These are phyloP conservation scores for Hansenula sp. DNA, from an alignment of 1,139 yeast species.

Conservation along the genomic window DNA sequence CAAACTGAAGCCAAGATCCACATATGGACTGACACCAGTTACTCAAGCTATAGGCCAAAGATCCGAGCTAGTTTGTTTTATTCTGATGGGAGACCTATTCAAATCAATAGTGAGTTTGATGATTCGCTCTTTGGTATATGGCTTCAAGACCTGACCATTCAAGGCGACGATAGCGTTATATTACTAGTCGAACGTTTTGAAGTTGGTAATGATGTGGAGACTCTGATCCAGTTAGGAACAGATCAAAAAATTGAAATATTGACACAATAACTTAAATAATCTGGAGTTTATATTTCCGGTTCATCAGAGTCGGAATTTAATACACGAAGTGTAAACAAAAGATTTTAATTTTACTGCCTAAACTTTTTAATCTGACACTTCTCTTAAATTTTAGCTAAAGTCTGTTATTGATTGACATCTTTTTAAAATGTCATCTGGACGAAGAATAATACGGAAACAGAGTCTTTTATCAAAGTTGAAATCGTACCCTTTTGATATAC, in stretches of 20 bases:
- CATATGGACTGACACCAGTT: slow-evolving; percentile 21
- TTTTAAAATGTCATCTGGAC: slow-evolving; percentile 4
- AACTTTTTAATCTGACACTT: too few relatives aligned
- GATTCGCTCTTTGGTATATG: slow-evolving; percentile 26
- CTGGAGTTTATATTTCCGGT: background rate
- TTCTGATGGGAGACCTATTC: slow-evolving; percentile 19
- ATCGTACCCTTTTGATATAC: slow-evolving; percentile 56
- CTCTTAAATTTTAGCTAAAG: background rate
- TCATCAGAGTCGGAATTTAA: background rate
- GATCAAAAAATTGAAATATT: slow-evolving; percentile 1
- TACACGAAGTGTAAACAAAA: background rate
- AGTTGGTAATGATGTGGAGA: slow-evolving; percentile 34
- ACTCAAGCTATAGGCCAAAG: slow-evolving; percentile 22
- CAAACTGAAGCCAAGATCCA: slow-evolving; percentile 28
- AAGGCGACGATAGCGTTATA: slow-evolving; percentile 16
- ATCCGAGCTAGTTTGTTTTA: slow-evolving; percentile 42
- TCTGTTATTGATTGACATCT: too few relatives aligned
- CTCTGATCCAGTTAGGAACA: background rate
- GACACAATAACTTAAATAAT: background rate
- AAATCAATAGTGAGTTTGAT: slow-evolving; percentile 25
- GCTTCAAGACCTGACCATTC: slow-evolving; percentile 9
- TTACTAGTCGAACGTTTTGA: slow-evolving; percentile 48
- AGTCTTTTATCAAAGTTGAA: slow-evolving; percentile 32
- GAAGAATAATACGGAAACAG: slow-evolving; percentile 15
- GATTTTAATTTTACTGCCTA: too few relatives aligned